A percentile compares a stretch with the other conserved stretches of the same genome.
Evolutionary conservation across 306 rosid species (phyloP).

Genomic region (Lathyrus sativus): DNA sequence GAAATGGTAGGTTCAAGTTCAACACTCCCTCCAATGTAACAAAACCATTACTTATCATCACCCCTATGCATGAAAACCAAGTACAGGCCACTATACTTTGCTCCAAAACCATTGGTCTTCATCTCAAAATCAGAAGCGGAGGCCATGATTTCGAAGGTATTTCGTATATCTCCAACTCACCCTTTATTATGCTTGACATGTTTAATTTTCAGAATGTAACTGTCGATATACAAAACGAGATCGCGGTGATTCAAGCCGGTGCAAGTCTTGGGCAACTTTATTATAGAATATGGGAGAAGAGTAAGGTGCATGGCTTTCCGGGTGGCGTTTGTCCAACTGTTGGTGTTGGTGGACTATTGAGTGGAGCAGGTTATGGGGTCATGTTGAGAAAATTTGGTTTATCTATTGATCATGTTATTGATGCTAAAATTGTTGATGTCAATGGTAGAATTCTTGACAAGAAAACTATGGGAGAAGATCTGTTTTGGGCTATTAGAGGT

Average conservation of each 20-base stretch:
- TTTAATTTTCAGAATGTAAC: slow-evolving; percentile 44
- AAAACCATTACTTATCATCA: slow-evolving; percentile 51
- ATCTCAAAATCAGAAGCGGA: slow-evolving; percentile 64
- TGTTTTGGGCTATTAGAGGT: slow-evolving; percentile 62
- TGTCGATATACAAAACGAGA: slow-evolving; percentile 43
- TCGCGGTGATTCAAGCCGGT: slow-evolving; percentile 54
- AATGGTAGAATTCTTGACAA: slow-evolving; percentile 51
- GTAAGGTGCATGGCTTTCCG: slow-evolving; percentile 62
- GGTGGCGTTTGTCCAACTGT: slow-evolving; percentile 73
- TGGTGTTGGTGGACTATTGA: slow-evolving; percentile 74
- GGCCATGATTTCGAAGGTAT: slow-evolving; percentile 74
- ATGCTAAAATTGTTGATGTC: slow-evolving; percentile 52
- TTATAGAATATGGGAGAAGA: slow-evolving; percentile 56
- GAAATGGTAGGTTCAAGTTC: slow-evolving; percentile 49
- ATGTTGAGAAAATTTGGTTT: slow-evolving; percentile 58
- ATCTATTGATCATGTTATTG: slow-evolving; percentile 48
- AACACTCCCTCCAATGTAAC: slow-evolving; percentile 22
- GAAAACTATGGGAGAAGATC: slow-evolving; percentile 55
- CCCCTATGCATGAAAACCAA: slow-evolving; percentile 48
- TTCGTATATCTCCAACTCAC: slow-evolving; percentile 46
- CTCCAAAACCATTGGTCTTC: slow-evolving; percentile 43
- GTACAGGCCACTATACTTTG: slow-evolving; percentile 47
- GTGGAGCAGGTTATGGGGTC: slow-evolving; percentile 83
- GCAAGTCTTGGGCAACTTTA: slow-evolving; percentile 64
- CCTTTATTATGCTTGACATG: slow-evolving; percentile 61